phyloP scores from a whole-genome alignment of 441 rosid species.

The Erodium moschatum region DNA sequence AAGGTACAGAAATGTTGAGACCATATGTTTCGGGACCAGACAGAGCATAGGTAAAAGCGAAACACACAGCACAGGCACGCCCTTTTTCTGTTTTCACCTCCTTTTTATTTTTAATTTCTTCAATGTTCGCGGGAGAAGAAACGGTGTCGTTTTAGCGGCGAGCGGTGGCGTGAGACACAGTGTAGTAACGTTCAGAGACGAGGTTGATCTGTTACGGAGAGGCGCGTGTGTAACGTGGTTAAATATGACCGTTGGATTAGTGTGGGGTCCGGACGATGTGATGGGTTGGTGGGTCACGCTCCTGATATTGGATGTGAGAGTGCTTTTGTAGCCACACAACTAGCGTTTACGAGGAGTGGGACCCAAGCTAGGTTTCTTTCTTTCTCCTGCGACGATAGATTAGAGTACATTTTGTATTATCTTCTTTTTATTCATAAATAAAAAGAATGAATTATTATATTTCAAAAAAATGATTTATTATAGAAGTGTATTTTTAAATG shows the following conservation, averaged over 20 bases:
- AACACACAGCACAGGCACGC: neutral
- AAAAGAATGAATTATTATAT: no score
- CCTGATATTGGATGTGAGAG: neutral
- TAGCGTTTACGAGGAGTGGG: neutral
- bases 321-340: no score
- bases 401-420: no score
- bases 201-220: neutral
- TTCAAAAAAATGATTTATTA: no score
- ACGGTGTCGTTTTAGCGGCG: neutral
- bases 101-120: neutral
- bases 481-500: no score
- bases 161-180: neutral
- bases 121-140: neutral
- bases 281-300: neutral
- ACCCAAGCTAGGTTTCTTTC: neutral
- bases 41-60: neutral
- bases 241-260: neutral
- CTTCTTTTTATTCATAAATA: no score
- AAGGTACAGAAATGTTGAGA: neutral
- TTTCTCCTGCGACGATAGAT: no score
- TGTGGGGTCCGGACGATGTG: neutral
- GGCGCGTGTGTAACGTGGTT: neutral
- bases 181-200: neutral
- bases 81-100: neutral
- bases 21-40: neutral